Evolutionary conservation across 352 stramenopile genomes (phyloP).

Genomic region (Chrysophaeum taylorii): DNA sequence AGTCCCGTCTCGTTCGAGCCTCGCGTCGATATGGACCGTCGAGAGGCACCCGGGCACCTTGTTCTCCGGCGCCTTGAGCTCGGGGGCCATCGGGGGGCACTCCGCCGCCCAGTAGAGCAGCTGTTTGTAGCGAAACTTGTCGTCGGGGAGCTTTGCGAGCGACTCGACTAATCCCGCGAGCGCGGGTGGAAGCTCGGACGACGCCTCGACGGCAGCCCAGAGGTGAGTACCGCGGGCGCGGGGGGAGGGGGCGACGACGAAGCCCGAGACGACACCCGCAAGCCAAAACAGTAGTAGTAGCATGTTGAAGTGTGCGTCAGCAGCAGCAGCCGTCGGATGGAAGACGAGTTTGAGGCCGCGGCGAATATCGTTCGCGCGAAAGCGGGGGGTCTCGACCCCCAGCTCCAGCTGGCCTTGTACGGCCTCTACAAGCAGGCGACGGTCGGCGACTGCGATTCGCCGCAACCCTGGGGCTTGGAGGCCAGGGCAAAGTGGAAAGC

Average conservation of each 20-base stretch:
- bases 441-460: neutral
- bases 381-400: no score
- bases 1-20: slow-evolving; percentile 26
- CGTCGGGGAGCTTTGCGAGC: slow-evolving; percentile 47
- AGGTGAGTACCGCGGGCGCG: no score
- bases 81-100: slow-evolving; percentile 30
- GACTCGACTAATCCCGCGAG: slow-evolving; percentile 27
- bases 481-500: slow-evolving; percentile 4
- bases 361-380: no score
- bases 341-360: no score
- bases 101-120: slow-evolving; percentile 58
- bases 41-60: slow-evolving; percentile 36
- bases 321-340: no score
- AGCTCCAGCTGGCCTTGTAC: slow-evolving; percentile 1
- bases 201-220: no score
- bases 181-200: slow-evolving; percentile 26
- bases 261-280: no score
- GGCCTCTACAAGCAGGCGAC: slow-evolving; percentile 15
- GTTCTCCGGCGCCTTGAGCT: slow-evolving; percentile 46
- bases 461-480: neutral
- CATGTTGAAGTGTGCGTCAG: no score
- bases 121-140: slow-evolving; percentile 67
- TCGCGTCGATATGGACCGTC: slow-evolving; percentile 16
- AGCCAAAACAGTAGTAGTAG: no score
- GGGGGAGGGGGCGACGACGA: no score